Evolutionary conservation across 1,284 basidiomycete genomes (phyloP).

Genomic region (Leccinum pachyderme): DNA sequence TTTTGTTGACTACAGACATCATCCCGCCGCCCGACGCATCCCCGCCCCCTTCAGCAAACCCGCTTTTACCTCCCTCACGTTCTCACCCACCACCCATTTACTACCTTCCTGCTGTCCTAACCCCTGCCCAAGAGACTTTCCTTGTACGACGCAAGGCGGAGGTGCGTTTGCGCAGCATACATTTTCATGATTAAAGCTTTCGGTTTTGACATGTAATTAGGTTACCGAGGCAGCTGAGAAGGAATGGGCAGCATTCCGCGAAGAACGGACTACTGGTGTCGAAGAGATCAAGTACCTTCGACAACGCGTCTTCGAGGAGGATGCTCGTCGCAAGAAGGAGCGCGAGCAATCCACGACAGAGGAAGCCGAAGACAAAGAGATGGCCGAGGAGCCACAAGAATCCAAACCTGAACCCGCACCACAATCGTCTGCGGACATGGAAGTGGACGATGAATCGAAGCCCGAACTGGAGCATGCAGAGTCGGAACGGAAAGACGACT

Average conservation of each 20-base stretch:
- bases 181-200: not conserved
- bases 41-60: constrained; percentile 37
- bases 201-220: constrained; percentile 34
- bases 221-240: constrained; percentile 60
- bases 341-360: constrained; percentile 44
- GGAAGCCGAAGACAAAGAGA: constrained; percentile 31
- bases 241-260: constrained; percentile 64
- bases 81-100: constrained; percentile 73
- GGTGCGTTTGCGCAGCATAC: constrained; percentile 37
- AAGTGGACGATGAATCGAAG: constrained; percentile 39
- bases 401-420: constrained; percentile 20
- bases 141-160: constrained; percentile 58
- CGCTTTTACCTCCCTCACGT: constrained; percentile 52
- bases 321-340: constrained; percentile 43
- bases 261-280: constrained; percentile 56
- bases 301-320: constrained; percentile 61
- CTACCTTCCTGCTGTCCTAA: constrained; percentile 69
- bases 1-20: constrained; percentile 69
- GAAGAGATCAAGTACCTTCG: constrained; percentile 63
- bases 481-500: constrained; percentile 41
- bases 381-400: constrained; percentile 20
- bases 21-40: constrained; percentile 43
- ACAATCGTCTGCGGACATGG: constrained; percentile 41
- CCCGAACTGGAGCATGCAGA: constrained; percentile 38
- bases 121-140: constrained; percentile 69